A percentile compares a stretch with the other conserved stretches of the same genome.
These are phyloP conservation scores for Mycena indigotica DNA, from an alignment of 768 basidiomycete genomes.

Conservation along the genomic window DNA sequence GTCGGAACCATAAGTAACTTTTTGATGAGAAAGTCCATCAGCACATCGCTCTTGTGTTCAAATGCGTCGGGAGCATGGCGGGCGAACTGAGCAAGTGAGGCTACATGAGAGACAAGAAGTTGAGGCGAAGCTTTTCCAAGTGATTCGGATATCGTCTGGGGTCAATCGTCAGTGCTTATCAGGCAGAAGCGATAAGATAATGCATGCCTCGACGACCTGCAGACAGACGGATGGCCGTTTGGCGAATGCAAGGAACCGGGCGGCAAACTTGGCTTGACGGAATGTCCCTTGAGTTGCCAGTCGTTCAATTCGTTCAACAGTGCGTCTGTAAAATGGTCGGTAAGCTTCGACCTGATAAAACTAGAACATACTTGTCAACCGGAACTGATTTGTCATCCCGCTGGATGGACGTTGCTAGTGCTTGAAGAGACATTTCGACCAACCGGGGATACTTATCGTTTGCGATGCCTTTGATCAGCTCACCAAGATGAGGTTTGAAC, in stretches of 20 bases:
- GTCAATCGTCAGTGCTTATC: background rate
- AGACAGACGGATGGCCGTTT: slow-evolving; percentile 53
- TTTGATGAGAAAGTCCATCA: slow-evolving; percentile 74
- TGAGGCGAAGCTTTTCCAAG: slow-evolving; percentile 53
- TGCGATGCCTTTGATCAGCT: slow-evolving; percentile 72
- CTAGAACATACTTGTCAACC: slow-evolving; percentile 63
- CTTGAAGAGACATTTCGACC: slow-evolving; percentile 73
- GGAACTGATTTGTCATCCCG: slow-evolving; percentile 53
- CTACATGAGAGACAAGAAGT: slow-evolving; percentile 62
- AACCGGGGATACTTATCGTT: slow-evolving; percentile 58
- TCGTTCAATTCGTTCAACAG: slow-evolving; percentile 62
- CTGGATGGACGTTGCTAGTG: slow-evolving; percentile 63
- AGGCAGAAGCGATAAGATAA: background rate
- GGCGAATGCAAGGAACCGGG: slow-evolving; percentile 66
- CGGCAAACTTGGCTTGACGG: slow-evolving; percentile 83
- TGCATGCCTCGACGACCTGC: slow-evolving; percentile 63
- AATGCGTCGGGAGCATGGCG: slow-evolving; percentile 70
- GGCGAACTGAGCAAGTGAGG: slow-evolving; percentile 76
- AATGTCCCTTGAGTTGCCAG: slow-evolving; percentile 61
- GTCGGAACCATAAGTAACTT: slow-evolving; percentile 64
- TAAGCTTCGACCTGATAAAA: slow-evolving; percentile 1
- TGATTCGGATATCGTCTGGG: slow-evolving; percentile 58
- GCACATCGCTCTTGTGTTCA: slow-evolving; percentile 73
- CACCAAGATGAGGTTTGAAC: slow-evolving; percentile 72
- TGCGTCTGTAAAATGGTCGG: slow-evolving; percentile 49